phyloP scores from a whole-genome alignment of 1,284 basidiomycete species.

The Hymenochaete sp. region DNA sequence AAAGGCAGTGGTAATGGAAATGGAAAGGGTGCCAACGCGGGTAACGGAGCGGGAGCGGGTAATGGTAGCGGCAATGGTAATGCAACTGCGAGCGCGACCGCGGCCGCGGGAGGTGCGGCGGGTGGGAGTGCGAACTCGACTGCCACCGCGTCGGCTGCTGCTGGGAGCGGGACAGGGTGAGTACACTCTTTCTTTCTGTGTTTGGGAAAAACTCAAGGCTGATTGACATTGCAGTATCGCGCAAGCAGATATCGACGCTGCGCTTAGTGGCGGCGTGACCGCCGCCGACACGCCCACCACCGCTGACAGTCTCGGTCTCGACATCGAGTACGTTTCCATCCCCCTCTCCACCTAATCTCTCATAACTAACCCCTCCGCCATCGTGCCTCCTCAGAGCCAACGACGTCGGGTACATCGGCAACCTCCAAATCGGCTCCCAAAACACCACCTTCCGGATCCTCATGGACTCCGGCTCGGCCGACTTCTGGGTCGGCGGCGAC shows the following conservation, averaged over 20 bases:
- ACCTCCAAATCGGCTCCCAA: constrained; percentile 73
- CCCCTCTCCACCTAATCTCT: too few relatives aligned
- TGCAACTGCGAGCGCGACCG: too few relatives aligned
- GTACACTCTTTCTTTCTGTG: too few relatives aligned
- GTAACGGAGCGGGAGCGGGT: too few relatives aligned
- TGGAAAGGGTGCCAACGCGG: too few relatives aligned
- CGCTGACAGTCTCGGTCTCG: constrained; percentile 57
- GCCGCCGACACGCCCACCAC: constrained; percentile 43
- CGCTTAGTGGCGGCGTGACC: constrained; percentile 36
- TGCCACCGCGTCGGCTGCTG: background rate
- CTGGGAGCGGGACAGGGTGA: constrained; percentile 1
- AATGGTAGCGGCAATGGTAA: too few relatives aligned
- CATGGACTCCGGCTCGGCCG: constrained; percentile 82
- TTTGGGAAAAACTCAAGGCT: background rate
- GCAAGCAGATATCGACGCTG: constrained; percentile 32
- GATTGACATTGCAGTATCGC: constrained; percentile 26
- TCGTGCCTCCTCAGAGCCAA: constrained; percentile 28
- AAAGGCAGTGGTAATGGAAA: too few relatives aligned
- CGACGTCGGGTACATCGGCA: constrained; percentile 59
- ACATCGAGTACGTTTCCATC: constrained; percentile 47
- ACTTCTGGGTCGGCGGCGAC: constrained; percentile 72
- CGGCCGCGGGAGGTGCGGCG: constrained; percentile 16
- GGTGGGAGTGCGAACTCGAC: constrained; percentile 4
- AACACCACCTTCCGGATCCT: constrained; percentile 62
- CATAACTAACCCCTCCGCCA: too few relatives aligned